Evolutionary conservation across 257 asterid genomes (phyloP).

Genomic region (Solanum verrucosum): DNA sequence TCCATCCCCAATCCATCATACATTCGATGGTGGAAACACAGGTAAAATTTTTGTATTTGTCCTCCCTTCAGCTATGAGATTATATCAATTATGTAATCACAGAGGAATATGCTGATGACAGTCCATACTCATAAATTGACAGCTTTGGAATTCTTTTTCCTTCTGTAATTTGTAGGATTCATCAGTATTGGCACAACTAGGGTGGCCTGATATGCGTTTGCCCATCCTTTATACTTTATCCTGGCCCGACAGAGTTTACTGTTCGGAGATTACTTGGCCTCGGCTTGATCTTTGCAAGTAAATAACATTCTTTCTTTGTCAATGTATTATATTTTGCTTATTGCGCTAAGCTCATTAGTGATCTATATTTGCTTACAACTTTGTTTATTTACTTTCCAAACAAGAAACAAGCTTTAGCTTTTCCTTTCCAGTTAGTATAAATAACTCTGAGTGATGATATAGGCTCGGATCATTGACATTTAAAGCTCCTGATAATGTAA

Average conservation of each 20-base stretch:
- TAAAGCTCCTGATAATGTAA: constrained; percentile 83
- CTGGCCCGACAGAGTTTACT: constrained; percentile 85
- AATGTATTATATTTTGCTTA: neutral
- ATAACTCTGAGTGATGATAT: constrained; percentile 8
- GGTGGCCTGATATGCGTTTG: constrained; percentile 98
- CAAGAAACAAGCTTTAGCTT: neutral
- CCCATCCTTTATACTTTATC: constrained; percentile 94
- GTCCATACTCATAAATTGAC: neutral
- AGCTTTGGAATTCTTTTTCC: neutral
- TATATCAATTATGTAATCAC: neutral
- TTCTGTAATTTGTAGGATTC: constrained; percentile 54
- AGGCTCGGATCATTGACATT: constrained; percentile 87
- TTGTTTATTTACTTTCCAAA: neutral
- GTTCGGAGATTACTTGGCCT: constrained; percentile 96
- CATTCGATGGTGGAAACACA: constrained; percentile 98
- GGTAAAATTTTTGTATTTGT: constrained; percentile 22
- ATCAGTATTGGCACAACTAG: constrained; percentile 82
- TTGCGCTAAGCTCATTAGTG: neutral
- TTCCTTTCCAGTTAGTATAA: neutral
- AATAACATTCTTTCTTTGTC: neutral
- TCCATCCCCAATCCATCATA: constrained; percentile 95
- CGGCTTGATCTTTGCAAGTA: constrained; percentile 99
- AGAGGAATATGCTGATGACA: neutral
- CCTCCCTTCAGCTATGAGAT: neutral
- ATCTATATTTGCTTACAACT: neutral